Conservation (phyloP, 495 filamentous ascomycete genomes). For the Lepraria neglecta region DNA sequence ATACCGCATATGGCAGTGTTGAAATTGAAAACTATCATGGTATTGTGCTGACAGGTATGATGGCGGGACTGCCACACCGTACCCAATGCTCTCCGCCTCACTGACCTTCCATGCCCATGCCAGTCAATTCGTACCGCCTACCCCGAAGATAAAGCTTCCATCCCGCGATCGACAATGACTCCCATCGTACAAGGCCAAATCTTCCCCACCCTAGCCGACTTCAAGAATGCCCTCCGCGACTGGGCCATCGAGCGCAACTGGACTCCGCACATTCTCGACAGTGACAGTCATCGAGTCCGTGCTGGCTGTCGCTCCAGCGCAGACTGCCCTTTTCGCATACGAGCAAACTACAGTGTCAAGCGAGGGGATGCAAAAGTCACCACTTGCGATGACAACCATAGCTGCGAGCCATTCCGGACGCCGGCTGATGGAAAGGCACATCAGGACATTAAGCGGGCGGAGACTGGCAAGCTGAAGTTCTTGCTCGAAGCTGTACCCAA, state of each 20-base stretch:
- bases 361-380: conserved; percentile 34
- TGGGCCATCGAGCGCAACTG: conserved; percentile 41
- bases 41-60: neutral
- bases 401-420: conserved; percentile 26
- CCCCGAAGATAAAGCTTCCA: conserved; percentile 5
- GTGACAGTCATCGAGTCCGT: conserved; percentile 36
- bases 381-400: conserved; percentile 36
- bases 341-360: conserved; percentile 36
- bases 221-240: conserved; percentile 37
- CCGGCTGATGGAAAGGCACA: conserved; percentile 18
- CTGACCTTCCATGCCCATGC: conserved; percentile 21
- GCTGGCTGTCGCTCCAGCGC: conserved; percentile 36
- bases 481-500: conserved; percentile 27
- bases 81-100: conserved; percentile 9
- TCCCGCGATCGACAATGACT: conserved; percentile 27
- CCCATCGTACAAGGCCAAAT: conserved; percentile 34
- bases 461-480: conserved; percentile 30
- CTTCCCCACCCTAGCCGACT: conserved; percentile 34
- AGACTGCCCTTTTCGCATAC: conserved; percentile 37
- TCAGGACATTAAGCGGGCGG: conserved; percentile 30
- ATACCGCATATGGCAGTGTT: no score
- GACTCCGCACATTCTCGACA: conserved; percentile 39
- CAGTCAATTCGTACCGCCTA: conserved; percentile 11
- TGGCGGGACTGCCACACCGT: neutral
- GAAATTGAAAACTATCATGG: no score